Percentiles rank a stretch among this genome's conserved stretches.
Conservation (phyloP, 1,284 basidiomycete genomes). For the Lignosus rhinocerotis region DNA sequence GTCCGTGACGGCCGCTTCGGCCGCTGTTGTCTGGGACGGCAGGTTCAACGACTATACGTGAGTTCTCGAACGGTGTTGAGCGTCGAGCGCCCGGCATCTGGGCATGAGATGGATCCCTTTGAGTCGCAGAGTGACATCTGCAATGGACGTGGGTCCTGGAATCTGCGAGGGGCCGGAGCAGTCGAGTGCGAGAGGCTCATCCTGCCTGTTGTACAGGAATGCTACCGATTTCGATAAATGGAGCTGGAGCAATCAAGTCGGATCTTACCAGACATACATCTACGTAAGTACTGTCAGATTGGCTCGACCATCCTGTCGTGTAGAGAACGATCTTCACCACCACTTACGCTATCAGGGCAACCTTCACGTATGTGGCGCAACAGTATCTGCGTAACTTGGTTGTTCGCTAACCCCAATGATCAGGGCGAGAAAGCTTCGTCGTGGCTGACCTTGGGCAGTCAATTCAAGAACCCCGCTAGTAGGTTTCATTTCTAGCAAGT, state of each 20-base stretch:
- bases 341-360: slow-evolving; percentile 19
- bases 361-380: slow-evolving; percentile 18
- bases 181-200: background rate
- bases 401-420: background rate
- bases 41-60: slow-evolving; percentile 30
- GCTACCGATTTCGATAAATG: slow-evolving; percentile 28
- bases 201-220: slow-evolving; percentile 14
- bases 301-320: background rate
- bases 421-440: slow-evolving; percentile 29
- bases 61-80: background rate
- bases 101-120: background rate
- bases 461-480: slow-evolving; percentile 30
- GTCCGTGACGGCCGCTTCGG: slow-evolving; percentile 18
- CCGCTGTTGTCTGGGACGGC: slow-evolving; percentile 29
- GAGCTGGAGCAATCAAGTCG: slow-evolving; percentile 31
- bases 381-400: background rate
- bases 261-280: slow-evolving; percentile 31
- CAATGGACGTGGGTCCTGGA: no score
- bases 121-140: no score
- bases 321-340: no score
- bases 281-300: slow-evolving; percentile 21
- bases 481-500: background rate
- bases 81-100: background rate
- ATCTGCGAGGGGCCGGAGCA: background rate
- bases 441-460: slow-evolving; percentile 28